Conservation (phyloP, 2,329 filamentous ascomycete species). For the Fusarium brachygibbosum region DNA sequence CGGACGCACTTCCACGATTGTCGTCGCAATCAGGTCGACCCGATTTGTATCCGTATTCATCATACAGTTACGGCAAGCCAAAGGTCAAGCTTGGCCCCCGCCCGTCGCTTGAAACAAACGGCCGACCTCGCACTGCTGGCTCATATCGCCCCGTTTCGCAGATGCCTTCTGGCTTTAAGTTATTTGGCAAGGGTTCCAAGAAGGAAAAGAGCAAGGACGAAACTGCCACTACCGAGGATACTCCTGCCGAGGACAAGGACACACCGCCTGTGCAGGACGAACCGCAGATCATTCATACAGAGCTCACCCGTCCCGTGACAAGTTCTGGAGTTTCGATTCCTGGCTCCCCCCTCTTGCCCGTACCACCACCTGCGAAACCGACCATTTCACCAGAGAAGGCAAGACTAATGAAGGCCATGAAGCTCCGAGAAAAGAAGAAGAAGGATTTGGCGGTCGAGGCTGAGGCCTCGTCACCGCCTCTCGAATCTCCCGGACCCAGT, state of each 20-base stretch:
- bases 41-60: slow-evolving; percentile 64
- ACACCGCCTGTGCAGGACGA: slow-evolving; percentile 55
- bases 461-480: slow-evolving; percentile 33
- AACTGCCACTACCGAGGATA: slow-evolving; percentile 52
- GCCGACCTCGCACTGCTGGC: slow-evolving; percentile 72
- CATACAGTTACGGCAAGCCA: slow-evolving; percentile 71
- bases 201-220: slow-evolving; percentile 56
- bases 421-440: slow-evolving; percentile 85
- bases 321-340: slow-evolving; percentile 62
- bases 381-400: slow-evolving; percentile 89
- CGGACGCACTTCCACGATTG: slow-evolving; percentile 60
- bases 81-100: slow-evolving; percentile 92
- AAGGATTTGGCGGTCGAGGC: slow-evolving; percentile 50
- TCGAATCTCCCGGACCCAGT: slow-evolving; percentile 36
- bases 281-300: slow-evolving; percentile 41
- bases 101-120: slow-evolving; percentile 76
- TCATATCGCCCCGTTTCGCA: slow-evolving; percentile 80
- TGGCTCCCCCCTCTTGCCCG: slow-evolving; percentile 52
- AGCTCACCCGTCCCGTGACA: slow-evolving; percentile 56
- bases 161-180: slow-evolving; percentile 84
- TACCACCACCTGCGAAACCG: slow-evolving; percentile 61
- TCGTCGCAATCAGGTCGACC: slow-evolving; percentile 67
- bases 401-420: slow-evolving; percentile 92
- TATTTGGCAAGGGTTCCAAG: slow-evolving; percentile 70
- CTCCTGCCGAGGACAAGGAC: slow-evolving; percentile 54